A percentile compares a stretch with the other conserved stretches of the same genome.
phyloP scores from a whole-genome alignment of 257 asterid species.

The Scutellaria barbata region DNA sequence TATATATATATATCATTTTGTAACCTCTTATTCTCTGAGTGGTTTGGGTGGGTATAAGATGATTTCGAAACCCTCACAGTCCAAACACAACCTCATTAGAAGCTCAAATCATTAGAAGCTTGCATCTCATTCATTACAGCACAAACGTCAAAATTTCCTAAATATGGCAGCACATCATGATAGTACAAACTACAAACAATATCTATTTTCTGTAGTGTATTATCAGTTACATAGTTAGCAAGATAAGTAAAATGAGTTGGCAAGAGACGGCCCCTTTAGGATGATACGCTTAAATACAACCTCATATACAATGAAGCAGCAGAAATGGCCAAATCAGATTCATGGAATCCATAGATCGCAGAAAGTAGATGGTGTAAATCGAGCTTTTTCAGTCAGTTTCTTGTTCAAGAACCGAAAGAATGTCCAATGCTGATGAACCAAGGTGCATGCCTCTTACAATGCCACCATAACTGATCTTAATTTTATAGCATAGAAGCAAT shows the following conservation, averaged over 20 bases:
- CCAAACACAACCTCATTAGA: too few species aligned
- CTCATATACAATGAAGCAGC: neutral
- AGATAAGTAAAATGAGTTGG: constrained; percentile 21
- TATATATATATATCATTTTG: too few species aligned
- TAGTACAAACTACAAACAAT: neutral
- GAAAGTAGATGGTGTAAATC: too few species aligned
- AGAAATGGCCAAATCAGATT: neutral
- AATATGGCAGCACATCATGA: too few species aligned
- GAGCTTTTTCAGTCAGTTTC: constrained; percentile 49
- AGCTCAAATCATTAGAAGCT: too few species aligned
- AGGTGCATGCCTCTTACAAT: constrained; percentile 90
- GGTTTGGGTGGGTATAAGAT: too few species aligned
- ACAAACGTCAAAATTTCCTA: neutral
- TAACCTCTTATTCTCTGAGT: too few species aligned
- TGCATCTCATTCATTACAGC: neutral
- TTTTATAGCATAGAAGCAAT: constrained; percentile 72
- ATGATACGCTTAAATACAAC: constrained; percentile 23
- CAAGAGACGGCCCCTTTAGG: neutral
- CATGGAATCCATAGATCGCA: neutral
- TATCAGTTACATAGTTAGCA: neutral
- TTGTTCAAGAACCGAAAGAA: constrained; percentile 77
- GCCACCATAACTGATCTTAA: constrained; percentile 74
- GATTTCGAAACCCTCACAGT: too few species aligned
- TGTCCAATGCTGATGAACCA: constrained; percentile 80
- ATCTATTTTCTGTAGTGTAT: neutral